Evolutionary conservation across 345 rosid species (phyloP).

Genomic region (Passiflora organensis): DNA sequence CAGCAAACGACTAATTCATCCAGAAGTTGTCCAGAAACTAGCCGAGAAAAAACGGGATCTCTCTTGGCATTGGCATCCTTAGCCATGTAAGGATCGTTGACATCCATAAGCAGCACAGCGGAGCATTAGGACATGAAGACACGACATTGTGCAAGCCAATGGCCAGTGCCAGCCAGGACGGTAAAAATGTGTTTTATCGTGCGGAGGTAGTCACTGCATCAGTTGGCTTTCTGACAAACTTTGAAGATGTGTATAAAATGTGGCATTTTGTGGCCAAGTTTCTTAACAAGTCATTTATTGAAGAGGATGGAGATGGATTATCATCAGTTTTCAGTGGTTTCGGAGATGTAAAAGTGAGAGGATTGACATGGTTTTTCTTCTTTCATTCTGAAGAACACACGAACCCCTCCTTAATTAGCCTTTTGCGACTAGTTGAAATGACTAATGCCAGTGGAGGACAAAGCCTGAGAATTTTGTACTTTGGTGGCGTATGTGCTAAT

Average conservation of each 20-base stretch:
- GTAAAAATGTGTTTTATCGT: constrained; percentile 42
- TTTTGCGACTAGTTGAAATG: constrained; percentile 7
- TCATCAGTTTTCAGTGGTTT: constrained; percentile 39
- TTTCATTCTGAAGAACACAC: constrained; percentile 6
- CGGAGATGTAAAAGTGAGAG: constrained; percentile 28
- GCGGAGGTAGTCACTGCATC: constrained; percentile 70
- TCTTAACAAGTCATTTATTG: constrained; percentile 42
- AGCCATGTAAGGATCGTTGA: constrained; percentile 51
- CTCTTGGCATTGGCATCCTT: constrained; percentile 56
- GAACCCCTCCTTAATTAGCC: constrained; percentile 7
- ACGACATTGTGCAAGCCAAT: constrained; percentile 47
- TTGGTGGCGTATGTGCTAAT: constrained; percentile 13
- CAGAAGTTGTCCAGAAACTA: constrained; percentile 53
- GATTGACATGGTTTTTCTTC: constrained; percentile 6
- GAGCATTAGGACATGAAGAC: constrained; percentile 40
- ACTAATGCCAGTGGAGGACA: not conserved
- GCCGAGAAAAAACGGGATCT: constrained; percentile 59
- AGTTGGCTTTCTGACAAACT: constrained; percentile 60
- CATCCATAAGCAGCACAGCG: constrained; percentile 37
- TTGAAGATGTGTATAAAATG: constrained; percentile 61
- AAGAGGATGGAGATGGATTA: constrained; percentile 26
- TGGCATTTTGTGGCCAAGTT: constrained; percentile 64
- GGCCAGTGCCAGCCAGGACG: constrained; percentile 31
- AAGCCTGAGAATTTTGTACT: constrained; percentile 11
- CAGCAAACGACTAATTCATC: constrained; percentile 38